phyloP scores from a whole-genome alignment of 1,284 basidiomycete genomes.

The Malassezia restricta region DNA sequence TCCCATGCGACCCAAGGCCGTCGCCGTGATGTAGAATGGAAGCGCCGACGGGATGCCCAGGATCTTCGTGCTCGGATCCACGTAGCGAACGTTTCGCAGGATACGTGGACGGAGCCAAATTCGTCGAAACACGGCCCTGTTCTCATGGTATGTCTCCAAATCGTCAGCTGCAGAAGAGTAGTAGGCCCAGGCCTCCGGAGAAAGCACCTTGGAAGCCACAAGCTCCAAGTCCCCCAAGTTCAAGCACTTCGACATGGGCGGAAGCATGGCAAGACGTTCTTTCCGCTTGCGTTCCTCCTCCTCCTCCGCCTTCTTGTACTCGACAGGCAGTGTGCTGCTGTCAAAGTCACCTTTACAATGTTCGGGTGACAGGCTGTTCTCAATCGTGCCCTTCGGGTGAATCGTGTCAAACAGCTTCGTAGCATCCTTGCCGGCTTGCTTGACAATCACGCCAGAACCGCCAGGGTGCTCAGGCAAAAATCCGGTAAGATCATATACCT shows the following conservation, averaged over 20 bases:
- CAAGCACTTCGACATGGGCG: constrained; percentile 63
- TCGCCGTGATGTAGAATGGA: constrained; percentile 61
- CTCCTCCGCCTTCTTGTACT: constrained; percentile 14
- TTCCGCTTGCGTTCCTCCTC: constrained; percentile 20
- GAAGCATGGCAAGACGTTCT: constrained; percentile 40
- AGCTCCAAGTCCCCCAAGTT: constrained; percentile 80
- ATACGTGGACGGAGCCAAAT: constrained; percentile 89
- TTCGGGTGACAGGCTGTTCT: constrained; percentile 37
- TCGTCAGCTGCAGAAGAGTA: constrained; percentile 51
- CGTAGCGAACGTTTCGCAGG: constrained; percentile 64
- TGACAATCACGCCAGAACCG: constrained; percentile 62
- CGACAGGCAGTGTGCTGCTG: constrained; percentile 23
- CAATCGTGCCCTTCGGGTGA: constrained; percentile 42
- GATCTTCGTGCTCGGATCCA: constrained; percentile 54
- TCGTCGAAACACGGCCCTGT: constrained; percentile 74
- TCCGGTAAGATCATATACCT: constrained; percentile 58
- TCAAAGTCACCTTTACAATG: constrained; percentile 40
- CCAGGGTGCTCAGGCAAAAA: constrained; percentile 70
- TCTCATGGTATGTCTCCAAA: constrained; percentile 58
- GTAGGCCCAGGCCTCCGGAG: constrained; percentile 44
- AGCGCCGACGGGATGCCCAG: constrained; percentile 18
- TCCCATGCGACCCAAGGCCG: constrained; percentile 76
- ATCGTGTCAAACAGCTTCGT: constrained; percentile 41
- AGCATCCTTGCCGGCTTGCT: constrained; percentile 66
- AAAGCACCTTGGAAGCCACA: constrained; percentile 32